Percentiles rank a stretch among this genome's conserved stretches.
phyloP scores from a whole-genome alignment of 1,284 basidiomycete species.

The Clitocybe nebularis region DNA sequence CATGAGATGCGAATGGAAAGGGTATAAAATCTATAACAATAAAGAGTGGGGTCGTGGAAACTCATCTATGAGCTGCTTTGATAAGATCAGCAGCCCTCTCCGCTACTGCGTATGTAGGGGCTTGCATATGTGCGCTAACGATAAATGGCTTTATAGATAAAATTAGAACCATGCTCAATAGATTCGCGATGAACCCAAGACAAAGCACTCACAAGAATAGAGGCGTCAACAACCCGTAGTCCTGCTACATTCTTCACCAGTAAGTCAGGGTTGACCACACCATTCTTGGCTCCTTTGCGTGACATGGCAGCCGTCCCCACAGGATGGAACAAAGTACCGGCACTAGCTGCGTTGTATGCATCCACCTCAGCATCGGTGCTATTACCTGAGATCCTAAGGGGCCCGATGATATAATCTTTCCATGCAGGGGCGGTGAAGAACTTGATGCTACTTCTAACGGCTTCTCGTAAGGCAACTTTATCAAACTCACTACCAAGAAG shows the following conservation, averaged over 20 bases:
- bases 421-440: conserved; percentile 31
- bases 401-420: conserved; percentile 27
- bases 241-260: conserved; percentile 22
- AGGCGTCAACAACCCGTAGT: conserved; percentile 25
- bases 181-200: no score
- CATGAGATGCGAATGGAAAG: no score
- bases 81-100: conserved; percentile 20
- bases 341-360: conserved; percentile 16
- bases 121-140: conserved; percentile 19
- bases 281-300: conserved; percentile 12
- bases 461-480: conserved; percentile 26
- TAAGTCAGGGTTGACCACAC: conserved; percentile 24
- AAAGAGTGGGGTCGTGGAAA: no score
- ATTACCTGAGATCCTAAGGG: conserved; percentile 10
- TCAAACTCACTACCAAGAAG: conserved; percentile 31
- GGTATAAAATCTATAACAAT: no score
- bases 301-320: conserved; percentile 23
- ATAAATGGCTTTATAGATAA: conserved; percentile 15
- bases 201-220: conserved; percentile 18
- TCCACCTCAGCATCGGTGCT: conserved; percentile 20
- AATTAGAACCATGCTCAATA: neutral
- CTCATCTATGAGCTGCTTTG: conserved; percentile 8
- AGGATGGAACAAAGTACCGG: conserved; percentile 20
- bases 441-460: conserved; percentile 24
- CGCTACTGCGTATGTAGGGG: conserved; percentile 16